Conservation (phyloP, 139 green algal species). For the Coelastrella sp. region DNA sequence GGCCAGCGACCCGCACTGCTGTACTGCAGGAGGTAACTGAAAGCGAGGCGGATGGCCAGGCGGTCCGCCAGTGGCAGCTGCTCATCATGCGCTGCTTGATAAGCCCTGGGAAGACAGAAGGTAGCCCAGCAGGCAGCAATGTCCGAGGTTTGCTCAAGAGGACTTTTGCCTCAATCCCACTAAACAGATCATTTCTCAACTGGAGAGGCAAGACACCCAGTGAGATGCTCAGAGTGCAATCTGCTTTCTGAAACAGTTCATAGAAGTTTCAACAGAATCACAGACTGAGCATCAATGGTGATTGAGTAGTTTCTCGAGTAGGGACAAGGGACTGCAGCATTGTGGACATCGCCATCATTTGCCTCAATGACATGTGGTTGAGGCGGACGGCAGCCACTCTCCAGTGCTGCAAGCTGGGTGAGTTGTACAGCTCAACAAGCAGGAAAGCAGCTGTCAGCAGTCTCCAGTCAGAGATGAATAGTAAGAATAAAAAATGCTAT, state of each 20-base stretch:
- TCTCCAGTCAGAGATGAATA: too few relatives aligned
- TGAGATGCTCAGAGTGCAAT: not conserved
- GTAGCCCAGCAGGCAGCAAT: not conserved
- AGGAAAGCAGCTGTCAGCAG: too few relatives aligned
- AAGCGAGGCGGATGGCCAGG: constrained; percentile 43
- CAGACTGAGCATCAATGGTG: not conserved
- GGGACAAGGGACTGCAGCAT: too few relatives aligned
- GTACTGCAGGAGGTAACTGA: constrained; percentile 51
- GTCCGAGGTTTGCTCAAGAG: not conserved
- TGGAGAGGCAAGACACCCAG: not conserved
- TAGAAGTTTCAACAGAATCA: too few relatives aligned
- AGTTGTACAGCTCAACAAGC: too few relatives aligned
- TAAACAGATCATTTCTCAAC: not conserved
- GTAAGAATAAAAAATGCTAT: too few relatives aligned
- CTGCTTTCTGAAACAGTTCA: not conserved
- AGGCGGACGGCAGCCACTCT: too few relatives aligned
- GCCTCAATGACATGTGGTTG: too few relatives aligned
- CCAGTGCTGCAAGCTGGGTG: too few relatives aligned
- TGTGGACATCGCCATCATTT: too few relatives aligned
- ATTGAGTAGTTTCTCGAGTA: too few relatives aligned
- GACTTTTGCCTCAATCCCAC: too few relatives aligned
- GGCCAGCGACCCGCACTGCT: constrained; percentile 14
- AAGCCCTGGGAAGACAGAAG: constrained; percentile 13
- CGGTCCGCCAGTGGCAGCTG: constrained; percentile 23
- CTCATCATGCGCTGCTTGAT: constrained; percentile 42